Conservation (phyloP, 2,329 filamentous ascomycete species). For the Dothidotthia symphoricarpi region DNA sequence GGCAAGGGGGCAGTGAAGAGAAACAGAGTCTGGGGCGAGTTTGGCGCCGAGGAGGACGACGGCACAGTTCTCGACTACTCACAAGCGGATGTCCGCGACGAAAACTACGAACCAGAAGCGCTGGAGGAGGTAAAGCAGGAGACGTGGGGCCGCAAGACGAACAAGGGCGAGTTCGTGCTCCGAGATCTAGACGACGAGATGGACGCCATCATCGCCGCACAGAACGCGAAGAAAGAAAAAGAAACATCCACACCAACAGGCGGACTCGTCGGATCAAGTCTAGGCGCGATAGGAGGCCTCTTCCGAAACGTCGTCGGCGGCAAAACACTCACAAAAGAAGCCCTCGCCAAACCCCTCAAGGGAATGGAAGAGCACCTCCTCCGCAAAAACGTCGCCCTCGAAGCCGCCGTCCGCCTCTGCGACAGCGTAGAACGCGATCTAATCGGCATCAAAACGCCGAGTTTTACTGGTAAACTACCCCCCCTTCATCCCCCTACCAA, state of each 20-base stretch:
- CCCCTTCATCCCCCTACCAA: neutral
- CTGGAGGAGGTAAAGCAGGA: slow-evolving; percentile 74
- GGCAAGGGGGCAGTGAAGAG: slow-evolving; percentile 69
- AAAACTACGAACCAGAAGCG: slow-evolving; percentile 53
- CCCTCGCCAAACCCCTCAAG: slow-evolving; percentile 88
- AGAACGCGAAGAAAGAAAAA: slow-evolving; percentile 57
- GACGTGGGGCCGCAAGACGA: slow-evolving; percentile 80
- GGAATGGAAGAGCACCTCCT: slow-evolving; percentile 94
- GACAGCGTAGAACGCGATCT: slow-evolving; percentile 89
- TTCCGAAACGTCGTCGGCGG: slow-evolving; percentile 95
- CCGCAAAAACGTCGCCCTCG: slow-evolving; percentile 92
- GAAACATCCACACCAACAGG: slow-evolving; percentile 22
- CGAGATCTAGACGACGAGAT: slow-evolving; percentile 94
- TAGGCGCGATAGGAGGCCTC: slow-evolving; percentile 80
- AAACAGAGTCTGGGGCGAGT: slow-evolving; percentile 87
- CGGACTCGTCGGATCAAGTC: slow-evolving; percentile 73
- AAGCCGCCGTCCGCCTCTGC: slow-evolving; percentile 87
- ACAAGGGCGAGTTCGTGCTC: slow-evolving; percentile 88
- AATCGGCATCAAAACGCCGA: slow-evolving; percentile 85
- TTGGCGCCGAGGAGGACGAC: slow-evolving; percentile 83
- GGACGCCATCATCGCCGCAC: slow-evolving; percentile 78
- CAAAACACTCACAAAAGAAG: slow-evolving; percentile 83
- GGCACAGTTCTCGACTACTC: slow-evolving; percentile 87
- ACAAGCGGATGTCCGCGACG: slow-evolving; percentile 54
- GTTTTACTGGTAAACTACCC: slow-evolving; percentile 66